phyloP scores from a whole-genome alignment of 192 early-diverging fungal genomes.

The Oehlia diaphana region DNA sequence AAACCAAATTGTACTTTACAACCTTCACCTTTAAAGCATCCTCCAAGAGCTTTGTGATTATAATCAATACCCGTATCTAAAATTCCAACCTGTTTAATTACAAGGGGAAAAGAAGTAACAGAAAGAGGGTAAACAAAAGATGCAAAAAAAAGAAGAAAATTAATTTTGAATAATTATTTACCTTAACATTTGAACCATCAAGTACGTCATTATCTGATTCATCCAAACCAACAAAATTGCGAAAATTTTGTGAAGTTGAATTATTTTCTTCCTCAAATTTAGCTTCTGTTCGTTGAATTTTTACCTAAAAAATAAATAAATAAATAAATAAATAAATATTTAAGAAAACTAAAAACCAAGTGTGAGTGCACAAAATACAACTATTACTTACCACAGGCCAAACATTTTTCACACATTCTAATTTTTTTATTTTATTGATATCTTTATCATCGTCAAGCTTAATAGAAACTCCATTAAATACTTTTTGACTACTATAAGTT shows the following conservation, averaged over 20 bases:
- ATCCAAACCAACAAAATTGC: neutral
- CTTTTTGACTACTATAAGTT: neutral
- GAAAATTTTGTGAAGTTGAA: neutral
- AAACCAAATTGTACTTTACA: constrained; percentile 63
- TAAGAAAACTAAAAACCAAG: too few species aligned
- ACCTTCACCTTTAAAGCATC: constrained; percentile 58
- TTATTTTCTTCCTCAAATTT: neutral
- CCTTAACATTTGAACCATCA: neutral
- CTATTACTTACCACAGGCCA: constrained; percentile 45
- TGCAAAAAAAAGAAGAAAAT: too few species aligned
- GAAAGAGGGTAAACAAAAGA: neutral
- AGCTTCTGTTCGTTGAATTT: neutral
- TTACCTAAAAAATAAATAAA: neutral
- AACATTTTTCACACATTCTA: constrained; percentile 42
- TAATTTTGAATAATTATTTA: neutral
- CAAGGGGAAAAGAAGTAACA: neutral
- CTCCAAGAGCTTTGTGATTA: constrained; percentile 65
- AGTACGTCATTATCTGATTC: neutral
- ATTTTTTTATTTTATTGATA: constrained; percentile 29
- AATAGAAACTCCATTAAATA: neutral
- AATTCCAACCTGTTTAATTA: constrained; percentile 46
- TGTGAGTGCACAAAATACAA: neutral
- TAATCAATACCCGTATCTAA: constrained; percentile 61
- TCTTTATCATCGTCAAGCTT: constrained; percentile 31
- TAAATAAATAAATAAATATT: too few species aligned